Evolutionary conservation across 73 alveolate genomes (phyloP), one percentile per base, ranked within the genome.

Genomic region (Stentor coeruleus): DNA sequence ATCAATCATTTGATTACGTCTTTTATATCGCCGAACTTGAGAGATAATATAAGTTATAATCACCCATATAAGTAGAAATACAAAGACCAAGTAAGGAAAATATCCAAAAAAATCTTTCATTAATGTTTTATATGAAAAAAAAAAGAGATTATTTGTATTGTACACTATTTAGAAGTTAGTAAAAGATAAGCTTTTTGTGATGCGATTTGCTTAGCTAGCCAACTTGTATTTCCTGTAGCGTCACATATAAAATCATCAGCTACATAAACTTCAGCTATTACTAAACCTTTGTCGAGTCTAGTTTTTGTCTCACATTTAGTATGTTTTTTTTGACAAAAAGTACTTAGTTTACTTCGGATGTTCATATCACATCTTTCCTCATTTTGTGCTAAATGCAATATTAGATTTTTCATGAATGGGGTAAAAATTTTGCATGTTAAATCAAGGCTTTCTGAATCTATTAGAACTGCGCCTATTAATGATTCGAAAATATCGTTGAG

Each of bases 401-500:
- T 66, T 11, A 31, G 40, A 11, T 20, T 20, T 33, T 20, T 0
- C n/a, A 66, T 20, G 37, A 66, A 31, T 1, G n/a, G 40, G 49
- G 40, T 40, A 33, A 66, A 66, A 0, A 66, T 1, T 1, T 33
- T 31, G 37, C 79, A 66, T 20, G 83, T 75, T 15, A 36, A 6
- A 38, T 75, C 58, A 1, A 75, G 3, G 77, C 35, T 14, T 31
- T 35, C 36, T 20, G 86, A 49, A 14, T 85, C 91, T n/a, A 82
- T 77, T 60, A 82, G 80, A 0, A 85, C 87, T 31, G 91, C 91
- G 4, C 91, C 91, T 31, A 85, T 59, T 39, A 85, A 39, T 35
- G 91, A 39, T 82, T 85, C 91, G 58, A 85, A 85, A 3, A 85
- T 35, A 31, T 85, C 91, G 35, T 81, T 84, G 40, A 85, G 59